Conservation (phyloP, 495 filamentous ascomycete genomes). For the Usnea hakonensis region DNA sequence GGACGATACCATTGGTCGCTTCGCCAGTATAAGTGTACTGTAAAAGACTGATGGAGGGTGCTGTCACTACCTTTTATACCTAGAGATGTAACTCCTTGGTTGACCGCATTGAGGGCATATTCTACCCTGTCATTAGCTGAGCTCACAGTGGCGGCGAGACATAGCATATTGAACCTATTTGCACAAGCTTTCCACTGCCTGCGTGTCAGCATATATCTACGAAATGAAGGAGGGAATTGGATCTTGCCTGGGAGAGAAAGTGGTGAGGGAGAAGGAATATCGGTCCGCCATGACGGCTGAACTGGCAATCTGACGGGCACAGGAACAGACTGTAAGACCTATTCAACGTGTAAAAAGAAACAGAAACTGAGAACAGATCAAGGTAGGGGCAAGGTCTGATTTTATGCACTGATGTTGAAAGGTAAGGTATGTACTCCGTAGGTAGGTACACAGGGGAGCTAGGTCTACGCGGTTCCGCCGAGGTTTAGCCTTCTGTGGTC, state of each 20-base stretch:
- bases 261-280: conserved; percentile 99
- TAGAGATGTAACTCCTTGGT: conserved; percentile 95
- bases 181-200: conserved; percentile 80
- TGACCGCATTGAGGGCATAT: conserved; percentile 98
- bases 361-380: neutral
- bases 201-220: conserved; percentile 3
- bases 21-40: neutral
- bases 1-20: conserved; percentile 98
- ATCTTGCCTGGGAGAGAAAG: conserved; percentile 89
- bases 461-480: neutral
- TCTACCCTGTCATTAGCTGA: conserved; percentile 45
- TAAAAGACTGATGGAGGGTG: neutral
- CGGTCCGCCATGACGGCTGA: conserved; percentile 76
- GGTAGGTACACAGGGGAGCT: neutral
- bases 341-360: neutral
- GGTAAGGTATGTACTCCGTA: neutral
- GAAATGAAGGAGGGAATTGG: neutral
- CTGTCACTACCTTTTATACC: conserved; percentile 83
- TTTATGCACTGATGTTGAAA: neutral
- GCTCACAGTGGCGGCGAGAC: neutral
- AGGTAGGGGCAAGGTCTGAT: neutral
- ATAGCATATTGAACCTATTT: conserved; percentile 46
- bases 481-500: neutral
- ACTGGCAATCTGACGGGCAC: neutral
- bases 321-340: neutral